Conservation (phyloP, 139 green algal genomes). For the Bryopsis sp. region DNA sequence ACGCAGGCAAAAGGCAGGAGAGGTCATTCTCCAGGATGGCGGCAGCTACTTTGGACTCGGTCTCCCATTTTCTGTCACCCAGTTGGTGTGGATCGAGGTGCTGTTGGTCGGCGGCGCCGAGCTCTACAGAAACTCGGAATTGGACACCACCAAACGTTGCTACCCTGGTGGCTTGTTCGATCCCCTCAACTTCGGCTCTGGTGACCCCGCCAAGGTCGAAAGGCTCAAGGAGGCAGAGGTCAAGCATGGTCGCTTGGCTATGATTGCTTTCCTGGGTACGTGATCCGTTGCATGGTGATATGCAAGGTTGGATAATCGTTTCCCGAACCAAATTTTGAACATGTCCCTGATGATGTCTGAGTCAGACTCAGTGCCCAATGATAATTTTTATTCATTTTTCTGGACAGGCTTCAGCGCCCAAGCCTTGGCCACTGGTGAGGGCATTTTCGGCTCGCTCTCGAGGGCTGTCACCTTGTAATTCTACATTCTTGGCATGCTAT, state of each 20-base stretch:
- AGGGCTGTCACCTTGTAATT: too few relatives aligned
- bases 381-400: too few relatives aligned
- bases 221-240: conserved; percentile 85
- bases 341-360: too few relatives aligned
- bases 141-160: conserved; percentile 68
- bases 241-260: conserved; percentile 90
- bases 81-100: conserved; percentile 73
- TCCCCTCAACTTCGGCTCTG: conserved; percentile 67
- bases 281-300: too few relatives aligned
- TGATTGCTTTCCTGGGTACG: conserved; percentile 71
- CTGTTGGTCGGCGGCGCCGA: conserved; percentile 83
- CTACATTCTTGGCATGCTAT: too few relatives aligned
- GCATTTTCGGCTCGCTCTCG: conserved; percentile 7
- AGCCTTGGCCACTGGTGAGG: conserved; percentile 13
- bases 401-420: conserved; percentile 12
- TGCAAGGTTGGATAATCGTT: too few relatives aligned
- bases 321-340: too few relatives aligned
- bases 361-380: too few relatives aligned
- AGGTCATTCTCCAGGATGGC: conserved; percentile 67
- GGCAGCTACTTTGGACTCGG: conserved; percentile 60
- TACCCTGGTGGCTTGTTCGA: conserved; percentile 91
- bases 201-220: conserved; percentile 48
- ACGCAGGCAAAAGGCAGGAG: conserved; percentile 47
- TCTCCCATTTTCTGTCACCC: conserved; percentile 80
- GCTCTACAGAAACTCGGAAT: conserved; percentile 78